These are phyloP conservation scores for Salix udensis DNA, from an alignment of 345 rosid genomes.

Conservation along the genomic window DNA sequence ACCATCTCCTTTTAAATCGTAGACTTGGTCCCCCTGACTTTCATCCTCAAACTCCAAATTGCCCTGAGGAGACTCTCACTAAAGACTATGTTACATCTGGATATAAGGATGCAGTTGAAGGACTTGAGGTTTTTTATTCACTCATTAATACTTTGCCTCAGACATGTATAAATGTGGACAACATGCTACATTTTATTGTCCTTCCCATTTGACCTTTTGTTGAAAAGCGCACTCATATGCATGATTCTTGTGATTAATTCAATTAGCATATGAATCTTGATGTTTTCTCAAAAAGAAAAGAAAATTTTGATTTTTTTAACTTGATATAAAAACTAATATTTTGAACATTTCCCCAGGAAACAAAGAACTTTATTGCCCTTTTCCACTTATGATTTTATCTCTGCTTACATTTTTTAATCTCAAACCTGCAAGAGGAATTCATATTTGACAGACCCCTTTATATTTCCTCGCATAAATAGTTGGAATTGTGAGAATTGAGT, in stretches of 20 bases:
- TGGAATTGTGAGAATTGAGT: not conserved
- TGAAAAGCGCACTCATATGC: no score
- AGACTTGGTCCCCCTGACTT: conserved; percentile 98
- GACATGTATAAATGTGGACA: not conserved
- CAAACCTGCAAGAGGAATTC: not conserved
- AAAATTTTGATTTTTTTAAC: no score
- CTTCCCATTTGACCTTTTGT: not conserved
- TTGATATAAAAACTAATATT: no score
- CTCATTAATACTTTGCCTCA: not conserved
- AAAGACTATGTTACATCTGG: conserved; percentile 75
- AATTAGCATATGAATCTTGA: no score
- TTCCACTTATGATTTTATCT: not conserved
- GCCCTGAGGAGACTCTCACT: conserved; percentile 89
- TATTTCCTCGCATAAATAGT: not conserved
- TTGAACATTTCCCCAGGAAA: not conserved
- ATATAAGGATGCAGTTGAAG: conserved; percentile 91
- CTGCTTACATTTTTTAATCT: not conserved
- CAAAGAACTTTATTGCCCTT: not conserved
- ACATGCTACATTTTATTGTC: not conserved
- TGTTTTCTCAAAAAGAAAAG: no score
- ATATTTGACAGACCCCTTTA: not conserved
- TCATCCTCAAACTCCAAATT: conserved; percentile 79
- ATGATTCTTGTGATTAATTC: no score
- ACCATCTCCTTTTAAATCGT: conserved; percentile 16
- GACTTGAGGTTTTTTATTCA: conserved; percentile 69